Conservation (phyloP, 805 yeast species). For the Lipomyces yamadae region DNA sequence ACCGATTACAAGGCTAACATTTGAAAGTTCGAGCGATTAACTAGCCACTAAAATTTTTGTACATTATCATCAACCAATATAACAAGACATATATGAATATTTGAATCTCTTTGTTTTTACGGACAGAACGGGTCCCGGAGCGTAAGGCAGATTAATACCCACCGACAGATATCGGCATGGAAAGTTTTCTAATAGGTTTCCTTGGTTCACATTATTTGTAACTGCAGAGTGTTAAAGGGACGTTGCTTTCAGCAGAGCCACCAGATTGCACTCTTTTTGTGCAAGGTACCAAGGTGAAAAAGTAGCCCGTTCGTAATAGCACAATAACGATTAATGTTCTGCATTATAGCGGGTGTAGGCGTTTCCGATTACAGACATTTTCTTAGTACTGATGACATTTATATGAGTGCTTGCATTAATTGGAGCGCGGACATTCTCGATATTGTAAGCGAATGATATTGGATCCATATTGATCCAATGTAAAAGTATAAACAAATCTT, state of each 20-base stretch:
- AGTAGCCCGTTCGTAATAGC: too few species aligned
- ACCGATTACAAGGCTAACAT: constrained; percentile 37
- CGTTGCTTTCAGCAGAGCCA: too few species aligned
- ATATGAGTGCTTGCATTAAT: too few species aligned
- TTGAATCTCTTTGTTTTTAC: background rate
- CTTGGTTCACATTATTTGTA: background rate
- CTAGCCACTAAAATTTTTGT: constrained; percentile 63
- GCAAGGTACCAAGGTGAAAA: too few species aligned
- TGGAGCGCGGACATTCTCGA: background rate
- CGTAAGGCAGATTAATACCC: too few species aligned
- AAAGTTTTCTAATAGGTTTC: background rate
- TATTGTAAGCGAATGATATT: background rate
- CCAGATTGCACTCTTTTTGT: too few species aligned
- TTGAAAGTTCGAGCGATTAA: constrained; percentile 56
- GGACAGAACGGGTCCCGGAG: background rate
- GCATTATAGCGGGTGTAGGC: too few species aligned
- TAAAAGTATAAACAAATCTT: constrained; percentile 4
- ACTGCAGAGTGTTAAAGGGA: background rate
- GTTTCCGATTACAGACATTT: too few species aligned
- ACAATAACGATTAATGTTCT: too few species aligned
- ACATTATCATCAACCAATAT: constrained; percentile 29
- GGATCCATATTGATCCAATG: background rate
- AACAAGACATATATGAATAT: constrained; percentile 5
- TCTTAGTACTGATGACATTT: too few species aligned
- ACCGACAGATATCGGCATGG: background rate